Base-by-base conservation (phyloP, 768 basidiomycete species). In the Neoboletus subvelutipes region DNA sequence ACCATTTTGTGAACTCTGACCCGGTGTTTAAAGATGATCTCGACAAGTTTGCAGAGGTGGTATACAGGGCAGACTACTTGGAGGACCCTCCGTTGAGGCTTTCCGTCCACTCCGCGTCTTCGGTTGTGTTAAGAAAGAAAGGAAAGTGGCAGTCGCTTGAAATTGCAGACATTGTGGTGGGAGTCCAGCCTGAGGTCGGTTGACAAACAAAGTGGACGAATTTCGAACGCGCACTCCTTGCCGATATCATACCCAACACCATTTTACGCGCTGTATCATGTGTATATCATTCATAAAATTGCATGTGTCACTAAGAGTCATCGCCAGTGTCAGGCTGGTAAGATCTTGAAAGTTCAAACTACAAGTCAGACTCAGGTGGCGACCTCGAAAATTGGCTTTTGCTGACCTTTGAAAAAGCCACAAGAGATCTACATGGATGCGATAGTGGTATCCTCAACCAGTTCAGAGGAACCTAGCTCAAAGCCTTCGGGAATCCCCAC, bases 11-110 rank as follows among this genome's bases (percentile, higher is more conserved):
- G 2, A 51, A 61, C 10, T 5, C 46, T 13, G 15, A 39, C 9
- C 3, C 29, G 2, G 9, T 24, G 3, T 59, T 57, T 34, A 40
- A 55, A 11, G 66, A 63, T 10, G 63, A 67, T 47, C 57, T 61
- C 4, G 29, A 51, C 13, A 63, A 63, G 47, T 61, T 65, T 41
- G 64, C 61, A 24, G 52, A 56, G 31, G 56, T 24, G 0, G 53
- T 63, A 9, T 53, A 60, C 29, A 61, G 24, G 17, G 31, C 15
- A 2, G 53, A 55, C 3, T 51, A 60, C 36, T 31, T 60, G 40
- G 56, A 61, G 40, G 53, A 20, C 28, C 58, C 64, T n/a, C 67
- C 65, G 31, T 8, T 59, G 52, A 55, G 64, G 31, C 6, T 67
- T 6, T 62, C 65, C 34, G 9, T 56, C 9, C 45, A 63, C 29